Evolutionary conservation across 768 basidiomycete genomes (phyloP).

Genomic region (Suillus subalutaceus): DNA sequence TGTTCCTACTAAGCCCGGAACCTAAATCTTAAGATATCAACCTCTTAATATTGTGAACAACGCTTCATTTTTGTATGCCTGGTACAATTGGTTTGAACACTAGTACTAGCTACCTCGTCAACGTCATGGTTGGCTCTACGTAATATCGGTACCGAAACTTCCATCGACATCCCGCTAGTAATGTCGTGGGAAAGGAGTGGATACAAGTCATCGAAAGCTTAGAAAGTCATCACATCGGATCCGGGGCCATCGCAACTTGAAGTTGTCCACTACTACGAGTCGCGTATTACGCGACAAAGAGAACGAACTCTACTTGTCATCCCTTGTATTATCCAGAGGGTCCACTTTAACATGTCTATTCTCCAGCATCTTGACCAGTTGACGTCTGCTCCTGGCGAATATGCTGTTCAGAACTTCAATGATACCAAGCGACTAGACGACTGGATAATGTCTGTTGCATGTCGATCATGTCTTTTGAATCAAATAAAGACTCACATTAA

Average conservation of each 20-base stretch:
- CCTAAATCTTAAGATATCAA: too few species aligned
- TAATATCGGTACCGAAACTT: not conserved
- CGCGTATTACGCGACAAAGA: not conserved
- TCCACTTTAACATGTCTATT: constrained; percentile 4
- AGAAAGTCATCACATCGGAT: not conserved
- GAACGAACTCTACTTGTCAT: not conserved
- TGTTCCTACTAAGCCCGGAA: too few species aligned
- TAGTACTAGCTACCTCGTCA: too few species aligned
- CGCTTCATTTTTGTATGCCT: too few species aligned
- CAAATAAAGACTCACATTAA: not conserved
- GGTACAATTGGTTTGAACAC: too few species aligned
- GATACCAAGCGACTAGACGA: not conserved
- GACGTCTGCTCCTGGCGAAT: constrained; percentile 2
- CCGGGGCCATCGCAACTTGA: not conserved
- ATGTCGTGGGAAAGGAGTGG: constrained; percentile 2
- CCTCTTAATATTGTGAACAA: not conserved
- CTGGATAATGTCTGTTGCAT: constrained; percentile 6
- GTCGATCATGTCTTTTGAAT: not conserved
- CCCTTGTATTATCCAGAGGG: not conserved
- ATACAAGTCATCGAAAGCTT: not conserved
- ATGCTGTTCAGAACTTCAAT: constrained; percentile 5
- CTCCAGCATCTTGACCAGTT: constrained; percentile 4
- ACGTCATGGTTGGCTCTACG: too few species aligned
- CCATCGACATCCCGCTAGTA: not conserved
- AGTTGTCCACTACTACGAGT: not conserved